Evolutionary conservation across 2,329 filamentous ascomycete species (phyloP), one percentile per base, ranked within the genome.

Genomic region (Trichoderma afroharzianum): DNA sequence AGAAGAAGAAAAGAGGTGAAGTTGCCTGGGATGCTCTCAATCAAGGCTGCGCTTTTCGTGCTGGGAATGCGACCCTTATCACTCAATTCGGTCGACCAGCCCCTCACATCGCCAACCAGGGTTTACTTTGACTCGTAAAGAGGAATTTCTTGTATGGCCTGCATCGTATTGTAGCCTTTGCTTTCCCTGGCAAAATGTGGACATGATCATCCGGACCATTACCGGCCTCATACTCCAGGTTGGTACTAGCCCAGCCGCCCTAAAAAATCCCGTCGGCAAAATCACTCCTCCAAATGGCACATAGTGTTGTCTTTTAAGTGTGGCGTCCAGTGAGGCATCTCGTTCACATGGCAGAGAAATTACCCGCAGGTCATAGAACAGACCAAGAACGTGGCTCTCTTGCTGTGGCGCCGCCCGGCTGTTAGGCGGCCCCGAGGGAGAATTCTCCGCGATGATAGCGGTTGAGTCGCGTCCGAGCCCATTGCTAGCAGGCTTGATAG

Each of bases 11-110:
- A 59, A 57, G n/a, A 26, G 39, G 47, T 9, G 11, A 47, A 55
- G 50, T 53, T 53, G n/a, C 47, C 57, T 36, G 57, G 21, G 57
- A 61, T 33, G 43, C 57, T 62, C 57, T 62, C 68, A 18, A 32
- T 26, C 26, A 55, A 47, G 58, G 28, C 7, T 62, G 63, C 24
- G 43, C 18, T 59, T 71, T 32, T 63, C 32, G 47, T 2, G 68
- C 24, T 63, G 70, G 70, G 70, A 68, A 71, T 68, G 70, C 55
- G 70, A 63, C 36, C 70, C 70, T 71, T 71, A 57, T 71, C 24
- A 71, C 53, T 68, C 43, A 62, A 63, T 66, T 71, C 57, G 43
- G 63, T 32, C 21, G 63, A 28, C 43, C 57, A 61, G 63, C 70
- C 70, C 70, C 63, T 68, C 70, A 71, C 70, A 43, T 62, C 64